Base-by-base conservation (phyloP, 176 grass and related monocot genomes). In the Zizania latifolia region DNA sequence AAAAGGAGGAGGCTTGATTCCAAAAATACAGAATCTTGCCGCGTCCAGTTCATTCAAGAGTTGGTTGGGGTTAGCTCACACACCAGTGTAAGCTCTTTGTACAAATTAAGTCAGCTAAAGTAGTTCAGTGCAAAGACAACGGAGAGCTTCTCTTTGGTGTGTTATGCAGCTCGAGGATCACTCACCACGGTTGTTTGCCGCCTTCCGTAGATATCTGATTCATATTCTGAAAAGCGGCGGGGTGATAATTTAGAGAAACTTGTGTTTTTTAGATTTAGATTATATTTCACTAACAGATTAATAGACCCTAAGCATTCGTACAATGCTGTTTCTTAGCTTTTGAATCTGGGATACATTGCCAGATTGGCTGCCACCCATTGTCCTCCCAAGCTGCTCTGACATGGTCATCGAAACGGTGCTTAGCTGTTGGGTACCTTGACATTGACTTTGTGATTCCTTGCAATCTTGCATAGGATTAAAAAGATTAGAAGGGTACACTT, bases 391-490 rank as follows among this genome's bases (percentile, higher is more conserved):
- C 58, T 99, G 63, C 38, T 38, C 82, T 88, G 5, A 94, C 82
- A 24, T 94, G 91, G 46, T 66, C 76, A 0, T 92, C 86, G 9
- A 92, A 99, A 24, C 91, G 92, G 1, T 89, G 89, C 59, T 92
- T 99, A 17, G 77, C 55, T 38, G 91, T 99, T 12, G 95, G 95
- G 85, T 90, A 99, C 46, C 92, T 94, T 44, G 92, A 92, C 59
- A 99, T 94, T 0, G 91, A 90, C 59, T 77, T 92, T 11, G 92
- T 99, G 72, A 99, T 99, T 39, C 95, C 95, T 90, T 92, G 85
- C 84, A 99, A 83, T 50, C 92, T 99, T 53, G 76, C 6, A 70
- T n/a, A 76, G 31, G 30, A 81, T 41, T n/a, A 73, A 62, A 40
- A 34, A 5, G 33, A 51, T 83, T 16, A 79, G 62, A 74, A 59